Evolutionary conservation across 805 yeast genomes (phyloP).

Genomic region (Pichia rugopelliculosa): DNA sequence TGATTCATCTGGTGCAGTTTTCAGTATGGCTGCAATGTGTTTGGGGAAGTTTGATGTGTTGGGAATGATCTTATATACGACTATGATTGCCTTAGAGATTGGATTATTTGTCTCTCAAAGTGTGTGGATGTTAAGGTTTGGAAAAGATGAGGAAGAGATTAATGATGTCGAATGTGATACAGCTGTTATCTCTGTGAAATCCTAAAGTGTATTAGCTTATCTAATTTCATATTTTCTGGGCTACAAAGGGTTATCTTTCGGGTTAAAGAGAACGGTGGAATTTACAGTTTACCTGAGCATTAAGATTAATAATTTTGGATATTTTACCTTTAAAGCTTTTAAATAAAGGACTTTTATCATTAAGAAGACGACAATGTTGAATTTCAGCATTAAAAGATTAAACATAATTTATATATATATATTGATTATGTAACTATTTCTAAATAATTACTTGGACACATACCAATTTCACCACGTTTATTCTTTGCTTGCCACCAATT

Average conservation of each 20-base stretch:
- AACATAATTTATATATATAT: neutral
- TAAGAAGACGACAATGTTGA: too few species aligned
- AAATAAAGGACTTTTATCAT: too few species aligned
- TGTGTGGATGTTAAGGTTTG: conserved; percentile 56
- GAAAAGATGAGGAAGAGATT: conserved; percentile 5
- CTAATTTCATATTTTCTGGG: too few species aligned
- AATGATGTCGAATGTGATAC: neutral
- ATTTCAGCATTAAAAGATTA: too few species aligned
- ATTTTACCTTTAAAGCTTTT: too few species aligned
- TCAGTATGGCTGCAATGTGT: conserved; percentile 54
- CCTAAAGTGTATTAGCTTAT: too few species aligned
- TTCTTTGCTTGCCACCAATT: conserved; percentile 98
- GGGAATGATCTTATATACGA: conserved; percentile 69
- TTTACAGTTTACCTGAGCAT: too few species aligned
- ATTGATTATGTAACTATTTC: conserved; percentile 45
- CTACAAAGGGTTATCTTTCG: too few species aligned
- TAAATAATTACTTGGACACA: conserved; percentile 92
- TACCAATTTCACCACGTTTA: conserved; percentile 86
- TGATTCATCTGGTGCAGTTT: conserved; percentile 75
- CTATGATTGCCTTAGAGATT: conserved; percentile 66
- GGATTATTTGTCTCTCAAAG: conserved; percentile 71
- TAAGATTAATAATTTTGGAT: too few species aligned
- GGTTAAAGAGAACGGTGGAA: too few species aligned
- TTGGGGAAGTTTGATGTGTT: conserved; percentile 64
- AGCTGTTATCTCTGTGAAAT: too few species aligned